Conservation (phyloP, 2,329 filamentous ascomycete species). For the Venturia oleaginea region DNA sequence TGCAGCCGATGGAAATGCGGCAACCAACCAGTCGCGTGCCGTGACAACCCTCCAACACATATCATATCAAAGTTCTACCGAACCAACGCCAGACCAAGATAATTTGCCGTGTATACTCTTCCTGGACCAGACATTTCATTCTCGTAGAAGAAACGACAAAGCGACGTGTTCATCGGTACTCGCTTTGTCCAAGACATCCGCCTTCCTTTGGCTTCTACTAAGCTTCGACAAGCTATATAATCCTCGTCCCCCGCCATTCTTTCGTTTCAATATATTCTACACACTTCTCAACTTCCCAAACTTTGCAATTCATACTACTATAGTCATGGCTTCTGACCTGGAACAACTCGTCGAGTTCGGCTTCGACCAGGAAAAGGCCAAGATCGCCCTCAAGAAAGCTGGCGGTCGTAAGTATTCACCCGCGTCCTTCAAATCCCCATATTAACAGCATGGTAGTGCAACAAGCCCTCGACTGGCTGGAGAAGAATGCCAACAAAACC, state of each 20-base stretch:
- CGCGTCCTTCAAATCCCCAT: background rate
- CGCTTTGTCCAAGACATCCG: background rate
- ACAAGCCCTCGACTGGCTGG: slow-evolving; percentile 88
- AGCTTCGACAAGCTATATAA: background rate
- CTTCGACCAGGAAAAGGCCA: slow-evolving; percentile 74
- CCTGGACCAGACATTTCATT: background rate
- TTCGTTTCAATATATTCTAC: background rate
- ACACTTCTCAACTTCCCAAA: background rate
- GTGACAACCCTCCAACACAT: too few relatives aligned
- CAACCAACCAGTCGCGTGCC: too few relatives aligned
- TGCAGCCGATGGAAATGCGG: too few relatives aligned
- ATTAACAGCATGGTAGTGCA: slow-evolving; percentile 45
- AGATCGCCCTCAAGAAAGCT: slow-evolving; percentile 74
- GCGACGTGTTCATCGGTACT: background rate
- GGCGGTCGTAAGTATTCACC: slow-evolving; percentile 57
- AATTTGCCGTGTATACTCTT: too few relatives aligned
- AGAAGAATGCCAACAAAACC: slow-evolving; percentile 79
- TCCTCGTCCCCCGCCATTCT: background rate
- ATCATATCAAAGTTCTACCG: too few relatives aligned
- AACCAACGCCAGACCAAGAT: too few relatives aligned
- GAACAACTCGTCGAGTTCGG: slow-evolving; percentile 57
- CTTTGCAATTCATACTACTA: background rate
- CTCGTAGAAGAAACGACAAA: background rate
- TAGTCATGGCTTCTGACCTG: slow-evolving; percentile 44
- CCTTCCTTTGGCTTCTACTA: background rate